These are phyloP conservation scores for Brassica juncea DNA, from an alignment of 345 rosid genomes.

Conservation along the genomic window DNA sequence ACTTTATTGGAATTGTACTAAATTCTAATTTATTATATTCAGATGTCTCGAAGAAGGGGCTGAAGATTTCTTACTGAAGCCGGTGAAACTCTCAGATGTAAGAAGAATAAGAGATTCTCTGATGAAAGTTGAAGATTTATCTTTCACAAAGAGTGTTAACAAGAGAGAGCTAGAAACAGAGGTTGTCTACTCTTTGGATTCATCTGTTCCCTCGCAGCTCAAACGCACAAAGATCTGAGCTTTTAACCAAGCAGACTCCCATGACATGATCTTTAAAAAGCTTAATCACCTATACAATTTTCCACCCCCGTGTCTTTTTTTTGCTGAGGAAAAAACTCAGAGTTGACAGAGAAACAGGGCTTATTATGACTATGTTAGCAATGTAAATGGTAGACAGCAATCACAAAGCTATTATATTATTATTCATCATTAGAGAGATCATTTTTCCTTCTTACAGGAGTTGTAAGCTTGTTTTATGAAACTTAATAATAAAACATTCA, in stretches of 20 bases:
- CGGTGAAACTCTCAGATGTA: constrained; percentile 72
- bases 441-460: constrained; percentile 22
- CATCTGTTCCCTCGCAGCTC: constrained; percentile 25
- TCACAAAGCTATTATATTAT: background rate
- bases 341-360: background rate
- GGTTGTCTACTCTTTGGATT: constrained; percentile 24
- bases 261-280: background rate
- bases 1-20: background rate
- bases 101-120: constrained; percentile 60
- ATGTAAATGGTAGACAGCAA: constrained; percentile 26
- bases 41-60: constrained; percentile 93
- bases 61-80: constrained; percentile 76
- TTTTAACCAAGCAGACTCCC: background rate
- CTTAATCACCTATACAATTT: constrained; percentile 25
- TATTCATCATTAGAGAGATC: constrained; percentile 6
- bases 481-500: background rate
- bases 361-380: constrained; percentile 1
- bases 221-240: constrained; percentile 33
- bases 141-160: constrained; percentile 35
- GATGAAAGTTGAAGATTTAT: constrained; percentile 41
- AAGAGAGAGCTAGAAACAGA: constrained; percentile 56
- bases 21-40: background rate
- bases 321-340: background rate
- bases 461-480: constrained; percentile 22
- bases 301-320: constrained; percentile 2